Base-by-base conservation (phyloP, 176 grass and related monocot species). In the Urochloa ruziziensis region DNA sequence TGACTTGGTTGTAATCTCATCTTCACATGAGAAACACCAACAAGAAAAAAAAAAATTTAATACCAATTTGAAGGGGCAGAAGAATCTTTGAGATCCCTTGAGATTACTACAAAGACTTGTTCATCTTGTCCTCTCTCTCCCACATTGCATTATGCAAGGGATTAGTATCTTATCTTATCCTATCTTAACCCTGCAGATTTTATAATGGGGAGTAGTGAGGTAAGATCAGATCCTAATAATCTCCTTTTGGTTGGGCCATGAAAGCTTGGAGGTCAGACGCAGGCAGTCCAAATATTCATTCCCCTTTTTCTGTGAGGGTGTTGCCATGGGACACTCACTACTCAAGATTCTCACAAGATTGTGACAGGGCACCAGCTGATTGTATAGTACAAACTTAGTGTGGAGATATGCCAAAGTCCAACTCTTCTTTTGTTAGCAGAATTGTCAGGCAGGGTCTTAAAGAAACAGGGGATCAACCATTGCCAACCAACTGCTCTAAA, bases 121-220 rank as follows among this genome's bases (percentile, higher is more conserved):
- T 67, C 73, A 37, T 17, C 72, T 37, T 82, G 73, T 73, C 62
- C 32, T 63, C 23, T 39, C 4, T 42, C 7, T 3, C 11, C 12
- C 51, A 8, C 23, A 10, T 42, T 61, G 61, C 7, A 65, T 68
- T 69, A 82, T 77, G 47, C 28, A 27, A 19, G 54, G 46, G 70
- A 76, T 81, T 81, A 42, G 46, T 81, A 53, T 85, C 71, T 64
- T 85, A 85, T 90, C 65, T 40, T 89, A 85, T 68, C 69, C 32
- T 62, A 76, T 82, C 70, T 57, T 78, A 57, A 37, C 37, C 78
- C 62, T 58, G 43, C 27, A 30, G 40, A 62, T 67, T 83, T 73
- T 33, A 73, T 82, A 77, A 42, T 73, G 25, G n/a, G 27, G 23
- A 37, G 40, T 47, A 71, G 47, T 67, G 79, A 42, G 29, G 56